Evolutionary conservation across 2,329 filamentous ascomycete species (phyloP).

Genomic region (Zymoseptoria brevis): DNA sequence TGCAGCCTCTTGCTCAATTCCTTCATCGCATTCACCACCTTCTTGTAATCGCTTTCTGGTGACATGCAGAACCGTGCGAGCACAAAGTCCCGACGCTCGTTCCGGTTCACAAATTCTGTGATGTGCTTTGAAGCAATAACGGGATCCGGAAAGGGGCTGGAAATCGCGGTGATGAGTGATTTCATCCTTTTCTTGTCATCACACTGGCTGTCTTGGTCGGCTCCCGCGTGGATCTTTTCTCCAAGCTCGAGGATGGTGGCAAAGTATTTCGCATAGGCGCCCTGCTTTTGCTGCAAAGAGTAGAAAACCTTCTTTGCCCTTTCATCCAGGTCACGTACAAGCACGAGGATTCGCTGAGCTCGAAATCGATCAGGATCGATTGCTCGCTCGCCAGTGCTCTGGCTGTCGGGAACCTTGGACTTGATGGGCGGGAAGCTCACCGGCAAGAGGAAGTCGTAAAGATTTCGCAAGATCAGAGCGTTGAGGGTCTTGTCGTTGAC

Average conservation of each 20-base stretch:
- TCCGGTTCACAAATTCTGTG: slow-evolving; percentile 81
- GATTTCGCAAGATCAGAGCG: slow-evolving; percentile 70
- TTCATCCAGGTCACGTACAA: slow-evolving; percentile 69
- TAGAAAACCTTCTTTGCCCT: slow-evolving; percentile 83
- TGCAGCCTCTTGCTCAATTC: slow-evolving; percentile 67
- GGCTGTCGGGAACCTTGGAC: slow-evolving; percentile 39
- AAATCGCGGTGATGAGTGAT: slow-evolving; percentile 64
- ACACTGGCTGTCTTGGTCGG: slow-evolving; percentile 61
- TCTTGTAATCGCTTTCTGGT: slow-evolving; percentile 83
- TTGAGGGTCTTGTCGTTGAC: slow-evolving; percentile 84
- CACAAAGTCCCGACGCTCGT: slow-evolving; percentile 84
- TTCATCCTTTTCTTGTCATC: slow-evolving; percentile 56
- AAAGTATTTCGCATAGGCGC: slow-evolving; percentile 64
- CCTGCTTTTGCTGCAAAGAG: slow-evolving; percentile 70
- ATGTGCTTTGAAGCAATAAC: slow-evolving; percentile 66
- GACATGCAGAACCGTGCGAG: slow-evolving; percentile 79
- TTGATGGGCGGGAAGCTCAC: slow-evolving; percentile 74
- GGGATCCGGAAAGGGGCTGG: slow-evolving; percentile 68
- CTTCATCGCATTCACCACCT: slow-evolving; percentile 79
- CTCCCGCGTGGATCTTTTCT: slow-evolving; percentile 81
- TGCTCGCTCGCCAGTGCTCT: slow-evolving; percentile 36
- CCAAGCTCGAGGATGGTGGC: slow-evolving; percentile 73
- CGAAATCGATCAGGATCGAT: slow-evolving; percentile 68
- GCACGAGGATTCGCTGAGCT: slow-evolving; percentile 72
- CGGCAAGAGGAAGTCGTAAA: slow-evolving; percentile 84